Evolutionary conservation across 2,329 filamentous ascomycete species (phyloP).

Genomic region (Fusarium subtropicale): DNA sequence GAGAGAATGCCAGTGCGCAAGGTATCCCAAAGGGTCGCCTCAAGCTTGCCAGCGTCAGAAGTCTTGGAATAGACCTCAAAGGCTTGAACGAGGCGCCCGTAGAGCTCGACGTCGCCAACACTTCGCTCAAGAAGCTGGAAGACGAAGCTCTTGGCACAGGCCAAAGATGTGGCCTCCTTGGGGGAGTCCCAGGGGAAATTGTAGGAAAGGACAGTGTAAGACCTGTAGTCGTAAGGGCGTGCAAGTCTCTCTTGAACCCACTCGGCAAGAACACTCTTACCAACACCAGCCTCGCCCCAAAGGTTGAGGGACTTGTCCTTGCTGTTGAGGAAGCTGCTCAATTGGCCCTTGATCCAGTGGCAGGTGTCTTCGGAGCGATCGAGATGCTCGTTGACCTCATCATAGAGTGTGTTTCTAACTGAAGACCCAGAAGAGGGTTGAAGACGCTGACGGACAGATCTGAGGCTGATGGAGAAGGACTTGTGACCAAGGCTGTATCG

Average conservation of each 20-base stretch:
- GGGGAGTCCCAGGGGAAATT: conserved; percentile 52
- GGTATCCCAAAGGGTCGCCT: conserved; percentile 50
- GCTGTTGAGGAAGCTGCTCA: conserved; percentile 52
- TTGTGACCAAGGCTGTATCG: conserved; percentile 48
- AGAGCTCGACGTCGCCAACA: conserved; percentile 53
- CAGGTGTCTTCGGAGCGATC: conserved; percentile 56
- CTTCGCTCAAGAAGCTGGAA: conserved; percentile 55
- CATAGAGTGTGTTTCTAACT: conserved; percentile 48
- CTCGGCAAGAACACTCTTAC: conserved; percentile 54
- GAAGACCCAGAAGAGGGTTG: conserved; percentile 46
- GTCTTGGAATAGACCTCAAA: conserved; percentile 45
- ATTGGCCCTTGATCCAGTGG: conserved; percentile 53
- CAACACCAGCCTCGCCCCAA: conserved; percentile 51
- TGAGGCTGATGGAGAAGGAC: conserved; percentile 42
- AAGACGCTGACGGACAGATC: conserved; percentile 50
- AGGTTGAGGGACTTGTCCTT: conserved; percentile 52
- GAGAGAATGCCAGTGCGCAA: conserved; percentile 51
- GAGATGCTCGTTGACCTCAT: conserved; percentile 53
- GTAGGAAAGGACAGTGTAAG: conserved; percentile 53
- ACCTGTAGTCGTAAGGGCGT: conserved; percentile 51
- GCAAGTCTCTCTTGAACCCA: conserved; percentile 57
- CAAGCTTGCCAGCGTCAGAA: conserved; percentile 44
- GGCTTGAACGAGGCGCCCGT: conserved; percentile 47
- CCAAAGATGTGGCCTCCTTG: conserved; percentile 47
- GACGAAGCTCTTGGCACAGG: conserved; percentile 53